A percentile compares a stretch with the other conserved stretches of the same genome.
Evolutionary conservation across 108 stramenopile genomes (phyloP).

Genomic region (Skeletonema costatum): DNA sequence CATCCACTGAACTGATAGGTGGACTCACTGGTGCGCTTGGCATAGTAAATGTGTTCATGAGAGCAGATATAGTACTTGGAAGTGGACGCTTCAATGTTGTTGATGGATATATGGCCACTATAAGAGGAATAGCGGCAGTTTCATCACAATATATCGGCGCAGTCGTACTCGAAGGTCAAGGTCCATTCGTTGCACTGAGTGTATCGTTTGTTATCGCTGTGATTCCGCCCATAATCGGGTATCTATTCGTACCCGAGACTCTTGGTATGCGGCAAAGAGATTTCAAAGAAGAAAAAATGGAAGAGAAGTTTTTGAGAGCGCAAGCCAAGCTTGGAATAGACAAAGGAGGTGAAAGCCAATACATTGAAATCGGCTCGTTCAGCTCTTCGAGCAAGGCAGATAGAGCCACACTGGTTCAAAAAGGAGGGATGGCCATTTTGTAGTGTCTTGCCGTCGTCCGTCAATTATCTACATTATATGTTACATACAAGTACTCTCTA

Average conservation of each 20-base stretch:
- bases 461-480: too few species aligned
- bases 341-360: not conserved
- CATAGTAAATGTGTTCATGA: slow-evolving; percentile 40
- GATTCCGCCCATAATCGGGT: slow-evolving; percentile 33
- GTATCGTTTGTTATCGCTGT: slow-evolving; percentile 33
- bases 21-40: slow-evolving; percentile 35
- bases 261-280: slow-evolving; percentile 36
- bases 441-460: too few species aligned
- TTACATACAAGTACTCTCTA: too few species aligned
- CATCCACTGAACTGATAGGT: slow-evolving; percentile 34
- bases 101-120: slow-evolving; percentile 34
- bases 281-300: slow-evolving; percentile 38
- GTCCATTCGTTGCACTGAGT: slow-evolving; percentile 22
- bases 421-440: too few species aligned
- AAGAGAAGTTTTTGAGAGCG: not conserved
- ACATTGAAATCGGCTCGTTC: not conserved
- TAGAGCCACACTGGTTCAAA: too few species aligned
- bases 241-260: slow-evolving; percentile 39
- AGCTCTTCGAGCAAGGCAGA: not conserved
- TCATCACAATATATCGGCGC: slow-evolving; percentile 27
- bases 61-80: slow-evolving; percentile 40
- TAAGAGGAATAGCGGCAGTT: slow-evolving; percentile 27
- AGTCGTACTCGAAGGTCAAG: slow-evolving; percentile 24
- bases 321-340: not conserved
- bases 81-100: slow-evolving; percentile 43